A percentile compares a stretch with the other conserved stretches of the same genome.
phyloP scores from a whole-genome alignment of 2,329 filamentous ascomycete genomes.

The Xylariales sp. region DNA sequence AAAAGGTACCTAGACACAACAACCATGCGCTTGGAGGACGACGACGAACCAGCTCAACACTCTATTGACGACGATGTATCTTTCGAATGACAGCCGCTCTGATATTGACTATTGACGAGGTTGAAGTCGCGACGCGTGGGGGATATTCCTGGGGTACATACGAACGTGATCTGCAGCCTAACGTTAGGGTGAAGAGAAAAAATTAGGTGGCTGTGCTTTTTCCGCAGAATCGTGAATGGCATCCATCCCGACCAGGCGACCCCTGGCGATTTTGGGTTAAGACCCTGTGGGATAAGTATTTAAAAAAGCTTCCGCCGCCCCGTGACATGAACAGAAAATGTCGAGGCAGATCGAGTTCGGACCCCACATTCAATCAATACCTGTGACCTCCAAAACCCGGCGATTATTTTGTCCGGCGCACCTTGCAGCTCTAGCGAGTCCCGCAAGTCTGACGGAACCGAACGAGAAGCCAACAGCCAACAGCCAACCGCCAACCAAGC shows the following conservation, averaged over 20 bases:
- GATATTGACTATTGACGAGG: no score
- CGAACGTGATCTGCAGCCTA: background rate
- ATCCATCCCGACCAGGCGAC: no score
- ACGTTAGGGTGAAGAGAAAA: no score
- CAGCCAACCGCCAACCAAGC: background rate
- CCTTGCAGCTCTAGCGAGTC: background rate
- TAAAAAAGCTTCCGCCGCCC: conserved; percentile 11
- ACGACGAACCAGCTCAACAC: no score
- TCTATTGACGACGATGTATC: no score
- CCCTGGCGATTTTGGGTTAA: no score
- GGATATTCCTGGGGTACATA: no score
- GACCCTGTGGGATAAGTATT: conserved; percentile 2
- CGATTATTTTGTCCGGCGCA: conserved; percentile 1
- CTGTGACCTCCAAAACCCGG: background rate
- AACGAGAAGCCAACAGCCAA: background rate
- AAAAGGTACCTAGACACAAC: no score
- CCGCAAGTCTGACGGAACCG: background rate
- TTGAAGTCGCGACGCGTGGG: no score
- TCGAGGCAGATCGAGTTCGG: background rate
- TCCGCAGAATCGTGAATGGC: background rate
- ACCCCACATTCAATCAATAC: background rate
- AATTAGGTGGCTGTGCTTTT: conserved; percentile 9
- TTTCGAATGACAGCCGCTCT: no score
- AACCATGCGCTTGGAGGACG: no score
- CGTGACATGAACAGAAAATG: background rate